Percentiles rank a stretch among this genome's conserved stretches.
phyloP scores from a whole-genome alignment of 805 yeast species.

The Saturnispora bothae region DNA sequence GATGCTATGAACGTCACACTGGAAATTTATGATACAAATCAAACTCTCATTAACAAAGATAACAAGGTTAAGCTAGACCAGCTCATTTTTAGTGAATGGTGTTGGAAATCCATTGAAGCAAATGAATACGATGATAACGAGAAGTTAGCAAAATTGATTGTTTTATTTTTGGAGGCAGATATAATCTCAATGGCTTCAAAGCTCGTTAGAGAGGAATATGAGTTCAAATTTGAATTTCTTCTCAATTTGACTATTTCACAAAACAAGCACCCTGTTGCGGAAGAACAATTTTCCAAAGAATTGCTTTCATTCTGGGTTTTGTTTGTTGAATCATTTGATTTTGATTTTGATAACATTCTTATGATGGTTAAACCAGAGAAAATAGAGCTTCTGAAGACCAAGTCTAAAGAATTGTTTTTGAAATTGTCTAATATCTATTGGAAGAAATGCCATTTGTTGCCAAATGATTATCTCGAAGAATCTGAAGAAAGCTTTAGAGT shows the following conservation, averaged over 20 bases:
- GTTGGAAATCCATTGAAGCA: slow-evolving; percentile 28
- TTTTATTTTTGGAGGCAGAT: slow-evolving; percentile 38
- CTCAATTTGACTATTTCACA: slow-evolving; percentile 46
- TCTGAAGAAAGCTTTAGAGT: slow-evolving; percentile 46
- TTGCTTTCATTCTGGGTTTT: slow-evolving; percentile 64
- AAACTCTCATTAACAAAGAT: slow-evolving; percentile 28
- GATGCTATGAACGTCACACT: slow-evolving; percentile 28
- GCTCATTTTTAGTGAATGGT: slow-evolving; percentile 38
- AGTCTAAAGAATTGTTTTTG: slow-evolving; percentile 33
- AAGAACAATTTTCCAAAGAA: slow-evolving; percentile 46
- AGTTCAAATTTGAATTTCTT: slow-evolving; percentile 37
- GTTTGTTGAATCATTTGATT: slow-evolving; percentile 44
- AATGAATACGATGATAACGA: slow-evolving; percentile 26
- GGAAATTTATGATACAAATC: slow-evolving; percentile 38
- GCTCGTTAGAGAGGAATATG: slow-evolving; percentile 27
- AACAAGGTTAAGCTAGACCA: slow-evolving; percentile 24
- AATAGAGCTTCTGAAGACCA: slow-evolving; percentile 20
- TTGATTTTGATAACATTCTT: slow-evolving; percentile 33
- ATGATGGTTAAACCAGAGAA: slow-evolving; percentile 24
- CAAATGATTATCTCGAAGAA: slow-evolving; percentile 26
- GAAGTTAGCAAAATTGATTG: slow-evolving; percentile 35
- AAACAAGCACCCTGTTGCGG: slow-evolving; percentile 40
- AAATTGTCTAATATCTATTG: slow-evolving; percentile 56
- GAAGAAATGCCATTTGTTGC: slow-evolving; percentile 43
- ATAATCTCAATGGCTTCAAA: slow-evolving; percentile 32